phyloP scores from a whole-genome alignment of 2,329 filamentous ascomycete genomes.

The Rhynchosporium graminicola region DNA sequence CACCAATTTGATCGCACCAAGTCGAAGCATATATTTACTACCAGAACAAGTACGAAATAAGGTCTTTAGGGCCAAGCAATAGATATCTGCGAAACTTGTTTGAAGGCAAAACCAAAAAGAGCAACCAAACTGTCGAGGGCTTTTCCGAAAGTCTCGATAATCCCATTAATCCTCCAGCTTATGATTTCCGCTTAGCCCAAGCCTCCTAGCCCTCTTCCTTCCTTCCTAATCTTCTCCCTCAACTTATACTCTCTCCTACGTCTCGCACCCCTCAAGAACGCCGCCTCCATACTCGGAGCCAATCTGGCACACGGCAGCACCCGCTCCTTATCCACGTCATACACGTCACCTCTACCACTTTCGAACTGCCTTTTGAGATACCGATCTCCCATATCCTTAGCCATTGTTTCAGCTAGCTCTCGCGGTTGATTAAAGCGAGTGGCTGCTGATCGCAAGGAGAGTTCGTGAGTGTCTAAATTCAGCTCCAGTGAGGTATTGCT shows the following conservation, averaged over 20 bases:
- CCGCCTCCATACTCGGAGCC: constrained; percentile 4
- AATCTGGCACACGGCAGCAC: background rate
- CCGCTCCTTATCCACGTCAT: background rate
- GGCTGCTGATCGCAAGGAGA: no score
- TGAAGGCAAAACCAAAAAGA: no score
- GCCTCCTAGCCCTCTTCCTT: constrained; percentile 4
- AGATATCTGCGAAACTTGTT: no score
- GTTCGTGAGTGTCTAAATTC: no score
- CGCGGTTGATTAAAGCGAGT: background rate
- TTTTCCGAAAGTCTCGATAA: no score
- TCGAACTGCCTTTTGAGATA: constrained; percentile 3
- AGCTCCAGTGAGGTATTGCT: background rate
- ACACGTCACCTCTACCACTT: background rate
- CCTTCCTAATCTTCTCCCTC: constrained; percentile 11
- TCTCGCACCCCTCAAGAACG: constrained; percentile 11
- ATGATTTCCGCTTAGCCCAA: background rate
- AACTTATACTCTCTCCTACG: constrained; percentile 10
- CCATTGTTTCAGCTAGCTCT: background rate
- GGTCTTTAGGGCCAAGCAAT: no score
- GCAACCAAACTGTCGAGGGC: no score
- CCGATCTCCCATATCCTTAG: background rate
- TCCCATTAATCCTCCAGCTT: background rate
- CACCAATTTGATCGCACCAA: no score
- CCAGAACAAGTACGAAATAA: no score
- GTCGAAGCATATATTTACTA: no score